Base-by-base conservation (phyloP, 2,329 filamentous ascomycete genomes). In the Colletotrichum costaricense region DNA sequence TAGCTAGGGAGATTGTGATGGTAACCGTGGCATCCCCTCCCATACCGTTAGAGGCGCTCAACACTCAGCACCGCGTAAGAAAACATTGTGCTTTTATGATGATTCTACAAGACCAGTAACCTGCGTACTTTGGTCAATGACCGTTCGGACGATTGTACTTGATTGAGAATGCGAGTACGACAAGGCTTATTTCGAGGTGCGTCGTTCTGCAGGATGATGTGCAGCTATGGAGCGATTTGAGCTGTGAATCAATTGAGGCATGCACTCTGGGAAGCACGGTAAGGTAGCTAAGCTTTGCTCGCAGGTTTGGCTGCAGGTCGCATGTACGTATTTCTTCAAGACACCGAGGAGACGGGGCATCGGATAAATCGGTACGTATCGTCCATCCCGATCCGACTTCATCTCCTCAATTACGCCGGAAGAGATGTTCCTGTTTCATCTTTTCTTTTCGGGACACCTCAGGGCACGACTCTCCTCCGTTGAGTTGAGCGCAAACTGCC, bases 381-480 rank as follows among this genome's bases (percentile, higher is more conserved):
- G 4, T 8, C n/a, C 28, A 16, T 35, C n/a, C 46, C 8, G 62
- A 63, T 35, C n/a, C 46, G 28, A 46, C 54, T 22, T 58, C 28
- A 35, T 30, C 14, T 22, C 49, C n/a, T 11, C 9, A 4, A 22
- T 4, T 22, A 16, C n/a, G 3, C 30, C 14, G 28, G 28, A 42
- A 38, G 33, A 64, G 54, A 69, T 69, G 63, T 49, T 62, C 35
- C 60, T 46, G 67, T 73, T 73, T 73, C 71, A 71, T 49, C 67
- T 65, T 33, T 49, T 60, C 55, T 26, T 57, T 65, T 54, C 59
- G 12, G 59, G 30, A 60, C 60, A 35, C 55, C 33, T 52, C 54
- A 69, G 8, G 30, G 30, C 30, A 35, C 14, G 54, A 49, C 19
- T n/a, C 60, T 55, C 0, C 11, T 35, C 33, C 33, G 33, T 14